Evolutionary conservation across 169 alveolate genomes (phyloP).

Genomic region (Babesia caballi): DNA sequence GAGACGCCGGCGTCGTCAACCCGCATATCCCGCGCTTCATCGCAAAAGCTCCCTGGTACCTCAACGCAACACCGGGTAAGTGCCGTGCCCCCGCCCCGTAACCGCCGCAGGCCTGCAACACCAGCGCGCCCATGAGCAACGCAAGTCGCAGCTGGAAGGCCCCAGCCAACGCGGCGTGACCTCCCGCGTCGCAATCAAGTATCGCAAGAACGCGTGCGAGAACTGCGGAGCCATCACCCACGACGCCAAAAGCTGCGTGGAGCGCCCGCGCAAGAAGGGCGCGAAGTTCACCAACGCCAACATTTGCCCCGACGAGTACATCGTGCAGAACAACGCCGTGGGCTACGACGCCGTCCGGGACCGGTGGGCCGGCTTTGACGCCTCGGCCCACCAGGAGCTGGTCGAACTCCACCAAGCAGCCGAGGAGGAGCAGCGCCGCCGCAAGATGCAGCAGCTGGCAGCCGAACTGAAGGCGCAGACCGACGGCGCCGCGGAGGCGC

Average conservation of each 20-base stretch:
- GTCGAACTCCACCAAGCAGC: conserved; percentile 85
- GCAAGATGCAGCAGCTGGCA: conserved; percentile 74
- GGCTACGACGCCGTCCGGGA: conserved; percentile 95
- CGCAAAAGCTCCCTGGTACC: conserved; percentile 86
- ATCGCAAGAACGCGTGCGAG: conserved; percentile 95
- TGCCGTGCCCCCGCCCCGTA: not conserved
- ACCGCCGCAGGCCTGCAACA: conserved; percentile 68
- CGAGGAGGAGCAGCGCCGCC: conserved; percentile 83
- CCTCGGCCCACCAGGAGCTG: conserved; percentile 82
- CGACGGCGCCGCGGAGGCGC: not conserved
- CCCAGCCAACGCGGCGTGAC: conserved; percentile 64
- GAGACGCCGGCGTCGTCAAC: conserved; percentile 69
- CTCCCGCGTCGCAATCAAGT: conserved; percentile 67
- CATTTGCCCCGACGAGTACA: conserved; percentile 89
- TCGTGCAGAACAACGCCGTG: conserved; percentile 75
- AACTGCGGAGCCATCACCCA: conserved; percentile 99
- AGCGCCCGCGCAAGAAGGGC: conserved; percentile 95
- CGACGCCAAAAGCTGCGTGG: conserved; percentile 92
- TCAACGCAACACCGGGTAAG: conserved; percentile 31
- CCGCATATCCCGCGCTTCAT: conserved; percentile 86
- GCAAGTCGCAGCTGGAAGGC: conserved; percentile 57
- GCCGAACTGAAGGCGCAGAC: conserved; percentile 33
- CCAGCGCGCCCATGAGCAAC: conserved; percentile 69
- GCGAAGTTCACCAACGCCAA: conserved; percentile 90
- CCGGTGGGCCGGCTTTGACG: conserved; percentile 95